These are phyloP conservation scores for Blastobotrys americana DNA, from an alignment of 805 yeast species.

Conservation along the genomic window DNA sequence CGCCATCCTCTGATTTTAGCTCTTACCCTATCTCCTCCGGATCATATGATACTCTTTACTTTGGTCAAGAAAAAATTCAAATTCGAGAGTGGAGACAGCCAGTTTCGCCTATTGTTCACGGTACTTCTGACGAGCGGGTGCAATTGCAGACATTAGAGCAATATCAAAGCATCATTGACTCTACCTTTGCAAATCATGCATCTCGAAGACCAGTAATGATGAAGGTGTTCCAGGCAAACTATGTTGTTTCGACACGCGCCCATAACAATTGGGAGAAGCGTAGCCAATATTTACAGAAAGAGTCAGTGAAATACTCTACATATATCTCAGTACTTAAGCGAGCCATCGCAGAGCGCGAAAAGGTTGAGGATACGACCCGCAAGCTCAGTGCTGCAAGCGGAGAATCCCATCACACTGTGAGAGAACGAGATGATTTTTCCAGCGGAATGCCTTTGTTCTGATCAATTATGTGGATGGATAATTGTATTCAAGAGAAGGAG, in stretches of 20 bases:
- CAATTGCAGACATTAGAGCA: slow-evolving; percentile 36
- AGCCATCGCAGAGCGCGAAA: slow-evolving; percentile 19
- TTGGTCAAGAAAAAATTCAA: slow-evolving; percentile 17
- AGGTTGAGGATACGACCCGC: too few species aligned
- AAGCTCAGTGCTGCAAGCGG: too few species aligned
- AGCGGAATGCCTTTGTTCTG: too few species aligned
- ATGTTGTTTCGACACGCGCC: slow-evolving; percentile 22
- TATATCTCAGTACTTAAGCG: slow-evolving; percentile 20
- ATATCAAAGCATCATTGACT: slow-evolving; percentile 35
- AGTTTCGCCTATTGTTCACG: slow-evolving; percentile 21
- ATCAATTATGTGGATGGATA: too few species aligned
- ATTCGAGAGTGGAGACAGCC: slow-evolving; percentile 30
- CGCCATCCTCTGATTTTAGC: background rate
- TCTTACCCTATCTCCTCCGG: slow-evolving; percentile 8
- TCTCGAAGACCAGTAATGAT: slow-evolving; percentile 33
- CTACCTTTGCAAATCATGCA: slow-evolving; percentile 39
- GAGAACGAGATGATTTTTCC: too few species aligned
- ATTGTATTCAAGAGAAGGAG: too few species aligned
- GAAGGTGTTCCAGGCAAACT: slow-evolving; percentile 25
- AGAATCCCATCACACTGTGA: too few species aligned
- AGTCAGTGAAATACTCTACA: slow-evolving; percentile 24
- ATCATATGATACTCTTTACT: slow-evolving; percentile 14
- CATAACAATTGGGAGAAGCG: slow-evolving; percentile 29
- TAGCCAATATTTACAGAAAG: slow-evolving; percentile 22
- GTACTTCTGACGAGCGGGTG: slow-evolving; percentile 25